Conservation (phyloP, 2,329 filamentous ascomycete genomes). For the Monilinia polystroma region DNA sequence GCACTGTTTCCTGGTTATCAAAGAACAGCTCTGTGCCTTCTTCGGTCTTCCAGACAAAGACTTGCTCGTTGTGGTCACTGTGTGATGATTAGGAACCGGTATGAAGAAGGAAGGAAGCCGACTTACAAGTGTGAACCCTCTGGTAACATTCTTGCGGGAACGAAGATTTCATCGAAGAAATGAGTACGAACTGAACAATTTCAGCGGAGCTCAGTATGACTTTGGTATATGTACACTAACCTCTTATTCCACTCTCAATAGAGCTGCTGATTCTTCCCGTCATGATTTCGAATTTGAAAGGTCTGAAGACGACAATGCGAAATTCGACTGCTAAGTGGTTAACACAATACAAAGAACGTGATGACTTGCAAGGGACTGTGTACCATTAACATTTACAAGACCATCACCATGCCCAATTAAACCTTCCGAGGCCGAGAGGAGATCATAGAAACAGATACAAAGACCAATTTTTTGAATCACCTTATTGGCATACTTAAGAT, state of each 20-base stretch:
- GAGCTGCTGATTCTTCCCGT: slow-evolving; percentile 78
- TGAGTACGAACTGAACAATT: slow-evolving; percentile 66
- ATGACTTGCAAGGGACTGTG: slow-evolving; percentile 26
- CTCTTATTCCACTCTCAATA: slow-evolving; percentile 68
- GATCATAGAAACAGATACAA: slow-evolving; percentile 89
- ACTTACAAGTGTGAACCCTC: slow-evolving; percentile 74
- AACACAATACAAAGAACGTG: slow-evolving; percentile 7
- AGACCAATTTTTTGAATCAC: slow-evolving; percentile 92
- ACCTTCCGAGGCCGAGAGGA: slow-evolving; percentile 86
- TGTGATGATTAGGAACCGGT: slow-evolving; percentile 22
- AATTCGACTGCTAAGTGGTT: slow-evolving; percentile 70
- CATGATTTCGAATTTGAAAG: slow-evolving; percentile 92
- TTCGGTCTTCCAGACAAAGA: slow-evolving; percentile 76
- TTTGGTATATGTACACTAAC: slow-evolving; percentile 44
- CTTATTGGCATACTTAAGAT: slow-evolving; percentile 94
- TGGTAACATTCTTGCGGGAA: slow-evolving; percentile 72
- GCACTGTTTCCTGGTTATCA: slow-evolving; percentile 84
- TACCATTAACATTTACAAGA: slow-evolving; percentile 91
- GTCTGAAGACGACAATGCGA: slow-evolving; percentile 87
- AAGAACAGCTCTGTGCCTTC: slow-evolving; percentile 75
- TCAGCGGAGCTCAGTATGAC: slow-evolving; percentile 4
- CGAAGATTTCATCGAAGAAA: slow-evolving; percentile 91
- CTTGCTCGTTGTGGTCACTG: slow-evolving; percentile 70
- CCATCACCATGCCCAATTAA: slow-evolving; percentile 91
- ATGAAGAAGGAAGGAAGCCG: neutral